Evolutionary conservation across 2,329 filamentous ascomycete species (phyloP), one percentile per base, ranked within the genome.

Genomic region (Macrophomina pseudophaseolina): DNA sequence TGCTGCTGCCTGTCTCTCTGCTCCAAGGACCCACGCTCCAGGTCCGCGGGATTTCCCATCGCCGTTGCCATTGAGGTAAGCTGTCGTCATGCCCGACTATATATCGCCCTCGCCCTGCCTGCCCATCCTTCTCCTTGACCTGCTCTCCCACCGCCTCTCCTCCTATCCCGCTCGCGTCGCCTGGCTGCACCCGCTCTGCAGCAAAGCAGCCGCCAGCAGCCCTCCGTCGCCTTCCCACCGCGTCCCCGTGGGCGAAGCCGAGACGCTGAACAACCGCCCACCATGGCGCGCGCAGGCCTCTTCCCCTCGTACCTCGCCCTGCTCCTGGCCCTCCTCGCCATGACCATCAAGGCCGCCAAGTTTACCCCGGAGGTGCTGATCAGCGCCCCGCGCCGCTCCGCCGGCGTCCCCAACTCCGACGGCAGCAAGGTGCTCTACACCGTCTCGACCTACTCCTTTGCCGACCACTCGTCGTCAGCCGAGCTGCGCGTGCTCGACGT

Each of bases 361-460:
- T 91, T 94, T 80, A 93, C 90, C 9, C 90, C 91, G 4, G 87
- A 92, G 82, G 90, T 92, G 71, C 84, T 95, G 67, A 85, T 95
- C 73, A 89, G 89, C 70, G 90, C 91, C 16, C 91, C 91, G 38
- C 88, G 92, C 66, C 87, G 91, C 56, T 91, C 90, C 11, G 77
- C 87, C 16, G 91, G 88, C 56, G 77, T 87, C 0, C 91, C 91
- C n/a, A 94, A 93, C 75, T 76, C 83, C 44, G 82, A 86, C 63
- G 90, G 90, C 51, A 87, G 86, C 64, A 82, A 86, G 67, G 83
- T 90, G 54, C 78, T 93, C 33, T 93, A 90, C 74, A 88, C 87
- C 49, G 86, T 88, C 16, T 91, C 90, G 0, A 88, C 89, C 1
- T 97, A 97, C 78, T 94, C 88, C 5, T 97, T 97, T 77, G 84